These are phyloP conservation scores for Dryas octopetala DNA, from an alignment of 306 rosid species.

Conservation along the genomic window DNA sequence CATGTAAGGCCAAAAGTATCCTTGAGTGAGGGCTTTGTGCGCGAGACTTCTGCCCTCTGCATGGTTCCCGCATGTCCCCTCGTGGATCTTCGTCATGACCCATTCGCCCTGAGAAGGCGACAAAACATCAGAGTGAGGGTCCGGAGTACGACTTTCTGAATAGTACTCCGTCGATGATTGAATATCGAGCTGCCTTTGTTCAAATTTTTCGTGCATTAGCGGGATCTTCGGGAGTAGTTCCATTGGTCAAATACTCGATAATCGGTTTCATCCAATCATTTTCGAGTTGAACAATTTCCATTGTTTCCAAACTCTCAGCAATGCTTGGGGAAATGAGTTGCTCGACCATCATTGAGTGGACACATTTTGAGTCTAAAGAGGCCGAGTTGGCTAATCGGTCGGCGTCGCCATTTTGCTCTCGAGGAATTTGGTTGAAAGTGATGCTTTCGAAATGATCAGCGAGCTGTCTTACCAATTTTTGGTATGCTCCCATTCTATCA, in stretches of 20 bases:
- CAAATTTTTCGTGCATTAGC: background rate
- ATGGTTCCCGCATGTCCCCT: background rate
- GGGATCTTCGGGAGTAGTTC: accelerated
- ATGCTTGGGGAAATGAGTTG: accelerated
- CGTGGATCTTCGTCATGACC: background rate
- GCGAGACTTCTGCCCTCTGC: background rate
- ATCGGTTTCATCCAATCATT: background rate
- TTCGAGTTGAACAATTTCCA: background rate
- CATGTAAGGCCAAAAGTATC: background rate
- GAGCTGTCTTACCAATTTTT: accelerated
- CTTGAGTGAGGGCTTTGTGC: background rate
- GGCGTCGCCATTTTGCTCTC: accelerated
- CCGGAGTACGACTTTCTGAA: background rate
- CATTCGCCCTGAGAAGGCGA: accelerated
- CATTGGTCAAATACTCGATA: accelerated
- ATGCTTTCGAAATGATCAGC: accelerated
- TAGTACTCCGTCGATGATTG: accelerated
- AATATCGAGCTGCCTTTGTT: background rate
- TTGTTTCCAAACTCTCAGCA: no score
- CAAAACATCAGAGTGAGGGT: background rate
- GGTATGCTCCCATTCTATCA: background rate
- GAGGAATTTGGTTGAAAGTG: background rate
- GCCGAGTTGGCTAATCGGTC: accelerated
- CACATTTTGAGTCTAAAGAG: no score
- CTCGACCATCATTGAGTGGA: no score